Base-by-base conservation (phyloP, 2,329 filamentous ascomycete species). In the Nemania diffusa region DNA sequence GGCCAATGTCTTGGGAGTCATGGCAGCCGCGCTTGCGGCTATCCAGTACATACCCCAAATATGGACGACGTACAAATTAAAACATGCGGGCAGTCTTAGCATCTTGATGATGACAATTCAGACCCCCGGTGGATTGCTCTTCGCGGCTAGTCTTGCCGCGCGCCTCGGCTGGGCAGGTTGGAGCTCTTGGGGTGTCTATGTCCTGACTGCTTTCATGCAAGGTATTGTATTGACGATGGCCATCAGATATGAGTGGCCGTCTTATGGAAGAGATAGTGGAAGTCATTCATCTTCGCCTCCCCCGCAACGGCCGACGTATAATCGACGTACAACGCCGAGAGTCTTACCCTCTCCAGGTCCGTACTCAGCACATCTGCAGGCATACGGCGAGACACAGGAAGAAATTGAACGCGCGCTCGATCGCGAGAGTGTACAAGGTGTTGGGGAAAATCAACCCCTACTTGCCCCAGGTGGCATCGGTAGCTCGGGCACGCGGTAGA, bases 41-140 rank as follows among this genome's bases (percentile, higher is more conserved):
- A 87, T 98, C 24, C 96, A 99, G 81, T 99, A 98, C 79, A 83
- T 99, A 17, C 96, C 96, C 0, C 96, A 99, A 81, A 97, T 99
- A 71, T 94, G 90, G 82, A 97, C 92, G 59, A 99, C 96, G 0
- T 97, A 92, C 81, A 87, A 84, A 59, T 83, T 97, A 65, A 92
- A 95, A 77, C 91, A 94, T 74, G 91, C 97, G 1, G 94, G 94
- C 62, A 97, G 94, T 78, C 82, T 99, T 73, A 97, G 93, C 75
- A 96, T 99, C 64, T 91, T 93, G 4, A 98, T 97, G 91, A 98
- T 99, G 94, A 92, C 92, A 77, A 97, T 99, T 37, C 96, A 99
- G 79, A 97, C 95, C 0, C 96, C 96, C 0, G 96, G 96, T 0
- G 94, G 93, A 66, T 90, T 97, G 73, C 82, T 99, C 6, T 98